These are phyloP conservation scores for Rhinocladiella mackenziei DNA, from an alignment of 2,329 filamentous ascomycete genomes.

Conservation along the genomic window DNA sequence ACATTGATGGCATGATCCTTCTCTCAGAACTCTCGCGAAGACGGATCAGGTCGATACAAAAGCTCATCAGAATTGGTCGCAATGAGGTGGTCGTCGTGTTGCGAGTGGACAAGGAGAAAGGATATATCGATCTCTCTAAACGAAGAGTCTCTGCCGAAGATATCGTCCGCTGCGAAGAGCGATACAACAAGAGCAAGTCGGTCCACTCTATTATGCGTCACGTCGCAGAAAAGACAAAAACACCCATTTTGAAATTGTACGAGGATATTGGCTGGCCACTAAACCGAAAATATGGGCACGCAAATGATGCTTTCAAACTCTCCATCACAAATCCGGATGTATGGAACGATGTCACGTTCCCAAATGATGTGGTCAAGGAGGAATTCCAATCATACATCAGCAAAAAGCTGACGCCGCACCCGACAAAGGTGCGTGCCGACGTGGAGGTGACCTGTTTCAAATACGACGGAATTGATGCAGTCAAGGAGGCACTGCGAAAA, in stretches of 20 bases:
- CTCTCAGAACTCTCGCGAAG: constrained; percentile 94
- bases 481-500: constrained; percentile 85
- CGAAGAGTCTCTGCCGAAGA: constrained; percentile 96
- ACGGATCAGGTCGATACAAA: constrained; percentile 98
- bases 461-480: constrained; percentile 97
- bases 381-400: constrained; percentile 93
- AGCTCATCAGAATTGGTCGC: constrained; percentile 94
- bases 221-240: constrained; percentile 93
- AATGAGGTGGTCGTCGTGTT: constrained; percentile 99
- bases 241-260: constrained; percentile 91
- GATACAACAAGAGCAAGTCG: constrained; percentile 99
- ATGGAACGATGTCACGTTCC: constrained; percentile 89
- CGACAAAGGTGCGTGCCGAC: constrained; percentile 97
- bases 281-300: constrained; percentile 95
- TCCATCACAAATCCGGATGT: constrained; percentile 97
- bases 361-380: constrained; percentile 76
- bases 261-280: constrained; percentile 94
- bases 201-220: constrained; percentile 99
- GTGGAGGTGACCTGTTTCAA: constrained; percentile 93
- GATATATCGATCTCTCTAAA: constrained; percentile 98
- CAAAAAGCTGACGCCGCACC: constrained; percentile 94
- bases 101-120: constrained; percentile 98
- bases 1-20: constrained; percentile 99
- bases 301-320: constrained; percentile 97
- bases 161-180: constrained; percentile 96